phyloP scores from a whole-genome alignment of 169 alveolate species.

The Cryptosporidium canis region DNA sequence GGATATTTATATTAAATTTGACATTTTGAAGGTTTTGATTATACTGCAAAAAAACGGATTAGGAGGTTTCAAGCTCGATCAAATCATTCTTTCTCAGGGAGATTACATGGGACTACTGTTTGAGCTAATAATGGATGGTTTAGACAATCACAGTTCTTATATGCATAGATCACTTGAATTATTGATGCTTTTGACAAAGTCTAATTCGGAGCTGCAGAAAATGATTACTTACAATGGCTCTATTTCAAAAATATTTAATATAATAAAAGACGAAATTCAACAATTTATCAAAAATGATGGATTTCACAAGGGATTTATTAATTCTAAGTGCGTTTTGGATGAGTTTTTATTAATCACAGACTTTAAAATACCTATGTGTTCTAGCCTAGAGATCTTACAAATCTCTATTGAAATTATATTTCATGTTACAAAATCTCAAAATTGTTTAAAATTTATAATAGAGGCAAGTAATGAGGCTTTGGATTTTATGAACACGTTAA shows the following conservation, averaged over 20 bases:
- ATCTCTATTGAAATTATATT: slow-evolving; percentile 23
- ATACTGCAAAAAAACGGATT: slow-evolving; percentile 10
- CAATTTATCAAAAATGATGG: neutral
- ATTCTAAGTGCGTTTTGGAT: neutral
- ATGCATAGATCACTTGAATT: slow-evolving; percentile 36
- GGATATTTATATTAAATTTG: slow-evolving; percentile 39
- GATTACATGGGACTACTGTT: slow-evolving; percentile 31
- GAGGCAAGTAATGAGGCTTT: slow-evolving; percentile 14
- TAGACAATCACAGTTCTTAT: slow-evolving; percentile 19
- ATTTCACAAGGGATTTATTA: neutral
- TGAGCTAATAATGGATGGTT: slow-evolving; percentile 34
- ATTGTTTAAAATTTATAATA: slow-evolving; percentile 39
- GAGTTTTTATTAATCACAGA: neutral
- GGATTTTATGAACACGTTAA: neutral
- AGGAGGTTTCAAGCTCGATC: slow-evolving; percentile 19
- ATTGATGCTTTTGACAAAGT: slow-evolving; percentile 15
- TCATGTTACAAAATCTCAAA: slow-evolving; percentile 32
- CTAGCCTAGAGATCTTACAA: slow-evolving; percentile 14
- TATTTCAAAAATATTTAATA: neutral
- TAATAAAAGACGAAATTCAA: slow-evolving; percentile 19
- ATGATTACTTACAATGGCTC: slow-evolving; percentile 53
- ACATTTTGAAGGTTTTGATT: slow-evolving; percentile 20
- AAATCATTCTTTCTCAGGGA: slow-evolving; percentile 34
- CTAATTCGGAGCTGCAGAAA: slow-evolving; percentile 35
- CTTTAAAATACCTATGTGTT: neutral